These are phyloP conservation scores for Cadophora malorum DNA, from an alignment of 2,329 filamentous ascomycete genomes.

Conservation along the genomic window DNA sequence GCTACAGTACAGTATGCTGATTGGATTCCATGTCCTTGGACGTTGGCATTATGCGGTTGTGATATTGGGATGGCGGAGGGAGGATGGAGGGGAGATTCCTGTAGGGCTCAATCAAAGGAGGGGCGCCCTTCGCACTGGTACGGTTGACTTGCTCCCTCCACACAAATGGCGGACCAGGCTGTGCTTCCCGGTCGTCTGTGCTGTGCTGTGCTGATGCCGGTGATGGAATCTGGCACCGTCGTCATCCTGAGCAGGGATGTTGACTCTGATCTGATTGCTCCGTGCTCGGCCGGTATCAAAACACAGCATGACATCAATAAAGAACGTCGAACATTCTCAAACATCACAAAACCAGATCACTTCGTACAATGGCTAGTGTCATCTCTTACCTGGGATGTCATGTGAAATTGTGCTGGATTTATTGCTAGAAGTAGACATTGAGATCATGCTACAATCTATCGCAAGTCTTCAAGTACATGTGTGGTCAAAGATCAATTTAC, in stretches of 20 bases:
- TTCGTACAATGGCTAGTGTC: not conserved
- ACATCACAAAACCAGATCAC: not conserved
- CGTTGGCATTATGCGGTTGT: not conserved
- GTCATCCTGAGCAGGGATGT: conserved; percentile 12
- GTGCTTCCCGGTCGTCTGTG: conserved; percentile 12
- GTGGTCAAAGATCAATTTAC: not conserved
- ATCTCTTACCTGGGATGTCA: not conserved
- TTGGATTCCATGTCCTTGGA: not conserved
- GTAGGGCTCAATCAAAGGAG: conserved; percentile 5
- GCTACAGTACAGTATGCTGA: not conserved
- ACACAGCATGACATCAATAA: not conserved
- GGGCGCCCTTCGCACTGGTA: not conserved
- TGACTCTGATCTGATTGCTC: not conserved
- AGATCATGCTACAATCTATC: not conserved
- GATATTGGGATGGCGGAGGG: not conserved
- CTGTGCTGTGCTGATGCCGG: conserved; percentile 1
- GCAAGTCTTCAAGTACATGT: not conserved
- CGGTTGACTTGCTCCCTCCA: not conserved
- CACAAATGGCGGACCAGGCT: not conserved
- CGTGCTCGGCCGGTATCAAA: not conserved
- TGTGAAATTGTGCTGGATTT: no score
- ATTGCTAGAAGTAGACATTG: not conserved
- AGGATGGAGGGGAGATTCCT: conserved; percentile 4
- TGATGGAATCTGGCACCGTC: conserved; percentile 6
- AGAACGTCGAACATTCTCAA: not conserved